Evolutionary conservation across 2,329 filamentous ascomycete genomes (phyloP).

Genomic region (Chaetothyriales sp.): DNA sequence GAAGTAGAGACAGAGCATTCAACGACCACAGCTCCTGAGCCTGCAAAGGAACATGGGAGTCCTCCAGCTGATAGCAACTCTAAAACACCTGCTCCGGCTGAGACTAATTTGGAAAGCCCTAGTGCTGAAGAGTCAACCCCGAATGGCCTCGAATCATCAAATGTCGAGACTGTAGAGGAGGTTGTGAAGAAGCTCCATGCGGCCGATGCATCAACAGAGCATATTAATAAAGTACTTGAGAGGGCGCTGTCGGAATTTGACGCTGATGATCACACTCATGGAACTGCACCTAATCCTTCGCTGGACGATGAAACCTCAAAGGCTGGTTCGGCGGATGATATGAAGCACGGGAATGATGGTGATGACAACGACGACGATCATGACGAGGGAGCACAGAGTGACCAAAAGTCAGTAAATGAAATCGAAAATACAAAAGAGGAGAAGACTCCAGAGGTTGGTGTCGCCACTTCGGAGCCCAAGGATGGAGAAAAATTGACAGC

Average conservation of each 20-base stretch:
- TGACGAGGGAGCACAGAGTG: background rate
- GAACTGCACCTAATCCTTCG: background rate
- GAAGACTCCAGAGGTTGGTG: background rate
- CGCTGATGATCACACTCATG: slow-evolving; percentile 9
- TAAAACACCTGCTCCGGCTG: background rate
- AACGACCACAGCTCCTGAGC: too few relatives aligned
- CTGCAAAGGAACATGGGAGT: too few relatives aligned
- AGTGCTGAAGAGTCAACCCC: background rate
- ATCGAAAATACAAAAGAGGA: too few relatives aligned
- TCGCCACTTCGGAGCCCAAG: too few relatives aligned
- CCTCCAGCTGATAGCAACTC: too few relatives aligned
- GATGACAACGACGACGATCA: background rate
- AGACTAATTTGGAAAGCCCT: background rate
- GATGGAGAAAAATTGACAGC: too few relatives aligned
- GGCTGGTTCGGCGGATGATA: background rate
- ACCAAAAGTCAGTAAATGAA: background rate
- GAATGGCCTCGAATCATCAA: background rate
- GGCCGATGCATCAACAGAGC: slow-evolving; percentile 8
- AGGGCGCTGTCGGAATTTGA: slow-evolving; percentile 18
- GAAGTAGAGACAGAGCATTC: background rate
- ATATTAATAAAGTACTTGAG: slow-evolving; percentile 10
- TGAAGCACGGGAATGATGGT: background rate
- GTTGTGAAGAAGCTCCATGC: slow-evolving; percentile 13
- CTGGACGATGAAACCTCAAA: background rate
- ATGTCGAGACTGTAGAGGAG: slow-evolving; percentile 10